Percentiles rank a stretch among this genome's conserved stretches.
These are phyloP conservation scores for Thielaviopsis ethacetica DNA, from an alignment of 2,329 filamentous ascomycete genomes.

Conservation along the genomic window DNA sequence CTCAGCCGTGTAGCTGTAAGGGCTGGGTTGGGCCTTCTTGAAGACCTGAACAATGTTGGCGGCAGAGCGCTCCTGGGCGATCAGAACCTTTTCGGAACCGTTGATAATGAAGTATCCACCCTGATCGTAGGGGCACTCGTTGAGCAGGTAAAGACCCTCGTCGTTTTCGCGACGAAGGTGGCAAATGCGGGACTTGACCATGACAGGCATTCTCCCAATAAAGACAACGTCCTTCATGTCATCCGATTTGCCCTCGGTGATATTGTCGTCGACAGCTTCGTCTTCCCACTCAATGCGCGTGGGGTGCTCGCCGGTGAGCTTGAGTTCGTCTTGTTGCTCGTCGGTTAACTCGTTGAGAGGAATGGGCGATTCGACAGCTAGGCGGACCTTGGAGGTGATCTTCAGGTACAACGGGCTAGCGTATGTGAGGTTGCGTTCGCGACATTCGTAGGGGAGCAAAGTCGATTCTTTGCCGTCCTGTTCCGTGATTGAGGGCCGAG, in stretches of 20 bases:
- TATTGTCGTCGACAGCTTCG: constrained; percentile 30
- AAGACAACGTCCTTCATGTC: constrained; percentile 60
- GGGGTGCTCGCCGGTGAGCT: constrained; percentile 38
- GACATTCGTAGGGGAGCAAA: constrained; percentile 85
- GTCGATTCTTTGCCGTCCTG: constrained; percentile 76
- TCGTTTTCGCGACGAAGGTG: constrained; percentile 72
- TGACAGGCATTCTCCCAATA: constrained; percentile 89
- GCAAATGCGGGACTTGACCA: constrained; percentile 95
- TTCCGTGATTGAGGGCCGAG: constrained; percentile 80
- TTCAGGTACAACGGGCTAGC: constrained; percentile 80
- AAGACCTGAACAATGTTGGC: constrained; percentile 99
- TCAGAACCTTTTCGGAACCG: constrained; percentile 94
- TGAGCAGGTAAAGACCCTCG: constrained; percentile 73
- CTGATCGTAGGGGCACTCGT: constrained; percentile 96
- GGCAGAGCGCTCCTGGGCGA: constrained; percentile 91
- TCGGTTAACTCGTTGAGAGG: constrained; percentile 52
- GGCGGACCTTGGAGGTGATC: constrained; percentile 69
- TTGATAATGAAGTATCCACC: constrained; percentile 99
- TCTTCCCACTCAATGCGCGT: constrained; percentile 43
- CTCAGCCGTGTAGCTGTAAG: constrained; percentile 85
- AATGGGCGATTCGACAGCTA: constrained; percentile 62
- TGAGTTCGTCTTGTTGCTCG: constrained; percentile 39
- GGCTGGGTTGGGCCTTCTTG: constrained; percentile 87
- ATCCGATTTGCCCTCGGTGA: constrained; percentile 24
- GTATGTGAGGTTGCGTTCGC: constrained; percentile 90